Conservation (phyloP, 768 basidiomycete species). For the Phanerodontia chrysosporium region DNA sequence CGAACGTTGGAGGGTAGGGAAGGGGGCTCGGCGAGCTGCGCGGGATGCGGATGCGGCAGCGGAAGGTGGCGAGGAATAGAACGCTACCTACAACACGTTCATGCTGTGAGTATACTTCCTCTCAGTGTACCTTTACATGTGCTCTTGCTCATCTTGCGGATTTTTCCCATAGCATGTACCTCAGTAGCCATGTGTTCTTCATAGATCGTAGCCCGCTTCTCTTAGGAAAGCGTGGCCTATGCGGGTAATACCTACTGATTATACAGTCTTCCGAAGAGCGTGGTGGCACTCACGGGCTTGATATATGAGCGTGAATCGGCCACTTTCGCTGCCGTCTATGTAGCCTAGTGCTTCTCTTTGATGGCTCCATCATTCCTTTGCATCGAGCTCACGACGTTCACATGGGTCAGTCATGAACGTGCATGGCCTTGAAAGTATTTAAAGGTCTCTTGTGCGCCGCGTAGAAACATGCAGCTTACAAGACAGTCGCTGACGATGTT, state of each 20-base stretch:
- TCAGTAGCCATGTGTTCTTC: neutral
- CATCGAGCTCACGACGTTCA: neutral
- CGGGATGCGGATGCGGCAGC: neutral
- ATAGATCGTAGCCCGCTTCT: neutral
- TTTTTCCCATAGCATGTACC: neutral
- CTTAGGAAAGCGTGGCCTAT: neutral
- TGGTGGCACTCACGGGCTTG: neutral
- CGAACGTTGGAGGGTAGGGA: constrained; percentile 71
- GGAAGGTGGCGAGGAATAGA: constrained; percentile 16
- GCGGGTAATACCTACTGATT: neutral
- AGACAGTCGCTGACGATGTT: neutral
- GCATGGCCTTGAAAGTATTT: neutral
- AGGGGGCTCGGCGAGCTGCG: constrained; percentile 42
- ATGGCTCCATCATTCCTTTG: neutral
- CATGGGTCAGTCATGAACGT: neutral
- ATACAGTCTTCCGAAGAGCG: neutral
- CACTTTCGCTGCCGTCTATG: neutral
- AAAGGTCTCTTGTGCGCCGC: neutral
- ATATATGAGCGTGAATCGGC: neutral
- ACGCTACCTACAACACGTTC: neutral
- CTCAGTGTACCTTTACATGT: neutral
- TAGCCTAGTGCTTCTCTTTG: neutral
- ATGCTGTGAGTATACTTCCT: neutral
- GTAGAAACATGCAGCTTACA: neutral
- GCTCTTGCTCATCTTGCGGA: neutral